Base-by-base conservation (phyloP, 1,139 yeast species). In the Hansenula lynferdii region DNA sequence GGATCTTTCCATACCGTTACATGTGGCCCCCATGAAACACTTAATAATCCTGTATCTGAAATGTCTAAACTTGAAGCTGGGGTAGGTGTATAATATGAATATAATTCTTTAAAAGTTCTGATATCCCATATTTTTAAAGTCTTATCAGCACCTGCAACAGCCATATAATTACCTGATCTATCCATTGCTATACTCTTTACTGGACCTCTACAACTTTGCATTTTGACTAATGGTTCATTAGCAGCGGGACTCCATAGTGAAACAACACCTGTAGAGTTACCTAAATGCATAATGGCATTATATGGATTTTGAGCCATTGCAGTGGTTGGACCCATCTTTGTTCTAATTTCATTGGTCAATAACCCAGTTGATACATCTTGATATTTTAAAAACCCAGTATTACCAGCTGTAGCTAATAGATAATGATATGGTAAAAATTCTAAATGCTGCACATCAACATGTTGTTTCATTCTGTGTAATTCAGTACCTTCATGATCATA, bases 291-390 rank as follows among this genome's bases (percentile, higher is more conserved):
- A 9, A 92, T 86, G 0, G 97, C 98, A 58, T 94, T 94, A 84
- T 95, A 86, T 2, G 96, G 95, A 58, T 92, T 94, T 50, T 86
- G 96, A 38, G 82, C 70, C 89, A 90, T 77, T 9, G 94, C 75
- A 37, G 80, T 80, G 0, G 96, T 85, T 11, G 97, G 95, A 0
- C 98, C 99, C 45, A 86, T 62, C 58, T 85, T 87, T 10, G 97
- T 89, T 55, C 92, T 73, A 31, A 80, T 67, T 59, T 92, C 97
- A 36, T 90, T 72, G 1, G 90, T 92, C 32, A 89, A 65, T 36
- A 72, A 75, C 44, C 99, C 99, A 0, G 98, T 92, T 3, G 96
- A 83, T 3, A 90, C 95, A 62, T 94, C 99, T 54, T 90, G 97
- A 60, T 87, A 94, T 61, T 86, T 86, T 45, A 94, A 70, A 60